phyloP scores from a whole-genome alignment of 257 asterid species.

The Przewalskia tangutica region DNA sequence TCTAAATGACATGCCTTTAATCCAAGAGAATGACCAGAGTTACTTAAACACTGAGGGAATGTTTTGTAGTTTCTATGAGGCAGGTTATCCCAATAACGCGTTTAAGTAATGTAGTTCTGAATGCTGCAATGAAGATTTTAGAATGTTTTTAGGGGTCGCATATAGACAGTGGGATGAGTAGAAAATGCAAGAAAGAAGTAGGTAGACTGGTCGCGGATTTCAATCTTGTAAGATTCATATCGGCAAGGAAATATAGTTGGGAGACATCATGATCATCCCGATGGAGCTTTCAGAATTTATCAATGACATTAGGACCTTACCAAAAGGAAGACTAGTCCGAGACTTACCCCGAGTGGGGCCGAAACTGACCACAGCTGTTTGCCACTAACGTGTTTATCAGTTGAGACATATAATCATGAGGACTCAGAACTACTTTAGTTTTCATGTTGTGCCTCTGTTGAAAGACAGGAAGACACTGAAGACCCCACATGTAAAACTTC shows the following conservation, averaged over 20 bases:
- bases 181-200: not conserved
- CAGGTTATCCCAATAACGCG: not conserved
- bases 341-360: not conserved
- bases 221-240: not conserved
- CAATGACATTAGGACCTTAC: not conserved
- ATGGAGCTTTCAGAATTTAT: not conserved
- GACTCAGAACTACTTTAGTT: not conserved
- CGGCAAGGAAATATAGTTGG: too few species aligned
- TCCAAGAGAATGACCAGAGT: not conserved
- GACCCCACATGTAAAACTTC: not conserved
- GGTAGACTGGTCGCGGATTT: not conserved
- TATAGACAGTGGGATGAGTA: not conserved
- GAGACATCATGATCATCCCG: not conserved
- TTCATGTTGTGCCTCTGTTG: not conserved
- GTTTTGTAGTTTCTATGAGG: not conserved
- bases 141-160: not conserved
- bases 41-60: not conserved
- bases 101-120: not conserved
- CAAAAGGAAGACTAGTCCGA: not conserved
- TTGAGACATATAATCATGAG: not conserved
- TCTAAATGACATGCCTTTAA: not conserved
- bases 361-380: not conserved
- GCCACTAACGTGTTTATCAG: not conserved
- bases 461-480: not conserved
- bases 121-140: not conserved